Conservation (phyloP, 257 asterid genomes). For the Solanum stenotomum region DNA sequence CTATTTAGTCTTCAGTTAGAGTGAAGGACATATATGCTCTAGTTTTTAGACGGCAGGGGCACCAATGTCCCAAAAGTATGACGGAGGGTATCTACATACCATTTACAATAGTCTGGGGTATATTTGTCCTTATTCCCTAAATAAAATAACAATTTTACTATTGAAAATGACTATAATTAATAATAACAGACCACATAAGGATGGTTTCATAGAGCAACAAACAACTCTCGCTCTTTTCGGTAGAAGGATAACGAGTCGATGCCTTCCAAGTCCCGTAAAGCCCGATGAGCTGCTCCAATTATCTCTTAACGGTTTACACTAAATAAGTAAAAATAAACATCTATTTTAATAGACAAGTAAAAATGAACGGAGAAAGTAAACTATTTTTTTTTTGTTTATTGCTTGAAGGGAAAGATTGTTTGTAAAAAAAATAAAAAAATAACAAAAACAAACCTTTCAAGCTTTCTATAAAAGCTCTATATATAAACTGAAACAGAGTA, state of each 20-base stretch:
- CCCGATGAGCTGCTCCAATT: background rate
- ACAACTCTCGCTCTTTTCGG: no score
- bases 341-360: background rate
- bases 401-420: background rate
- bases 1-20: no score
- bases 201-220: no score
- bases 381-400: background rate
- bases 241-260: no score
- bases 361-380: background rate
- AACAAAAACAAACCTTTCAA: background rate
- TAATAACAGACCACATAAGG: background rate
- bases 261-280: background rate
- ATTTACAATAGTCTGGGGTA: no score
- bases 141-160: no score
- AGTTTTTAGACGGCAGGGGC: no score
- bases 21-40: no score
- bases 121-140: no score
- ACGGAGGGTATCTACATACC: no score
- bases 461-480: background rate
- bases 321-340: background rate
- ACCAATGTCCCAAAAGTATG: no score
- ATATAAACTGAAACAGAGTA: background rate
- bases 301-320: background rate
- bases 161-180: no score
- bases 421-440: background rate